Evolutionary conservation across 164 flowering plant genomes (phyloP).

Genomic region (Dillenia suffruticosa): DNA sequence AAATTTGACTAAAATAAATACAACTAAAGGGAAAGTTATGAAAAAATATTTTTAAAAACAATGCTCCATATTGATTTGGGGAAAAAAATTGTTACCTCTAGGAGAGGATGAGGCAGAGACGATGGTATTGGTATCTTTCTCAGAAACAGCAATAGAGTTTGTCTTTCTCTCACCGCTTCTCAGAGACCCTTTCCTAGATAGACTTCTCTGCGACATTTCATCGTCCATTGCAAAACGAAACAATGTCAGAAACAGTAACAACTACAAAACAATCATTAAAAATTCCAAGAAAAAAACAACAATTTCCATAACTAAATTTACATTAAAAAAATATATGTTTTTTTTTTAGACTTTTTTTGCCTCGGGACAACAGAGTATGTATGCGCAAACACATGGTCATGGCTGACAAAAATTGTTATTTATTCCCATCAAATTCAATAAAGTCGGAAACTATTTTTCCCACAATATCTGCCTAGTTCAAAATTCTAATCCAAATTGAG

Average conservation of each 20-base stretch:
- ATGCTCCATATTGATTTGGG: too few species aligned
- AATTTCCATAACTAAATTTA: not conserved
- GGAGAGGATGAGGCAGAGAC: constrained; percentile 17
- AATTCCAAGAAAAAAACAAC: not conserved
- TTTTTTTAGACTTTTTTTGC: too few species aligned
- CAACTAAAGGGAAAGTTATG: too few species aligned
- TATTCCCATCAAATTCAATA: too few species aligned
- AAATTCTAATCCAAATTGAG: not conserved
- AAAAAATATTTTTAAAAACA: too few species aligned
- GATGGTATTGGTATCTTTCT: constrained; percentile 5
- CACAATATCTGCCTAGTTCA: too few species aligned
- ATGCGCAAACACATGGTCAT: too few species aligned
- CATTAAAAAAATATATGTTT: not conserved
- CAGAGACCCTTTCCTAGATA: constrained; percentile 50
- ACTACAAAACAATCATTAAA: not conserved
- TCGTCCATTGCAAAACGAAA: not conserved
- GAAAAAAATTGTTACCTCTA: constrained; percentile 21
- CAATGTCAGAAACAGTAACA: not conserved
- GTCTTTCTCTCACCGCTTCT: constrained; percentile 33
- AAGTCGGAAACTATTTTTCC: too few species aligned
- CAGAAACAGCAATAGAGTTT: not conserved
- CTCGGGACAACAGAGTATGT: too few species aligned
- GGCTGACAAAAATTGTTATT: too few species aligned
- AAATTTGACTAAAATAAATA: too few species aligned
- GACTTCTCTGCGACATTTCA: constrained; percentile 40